These are phyloP conservation scores for Groenewaldozyma sp. DNA, from an alignment of 1,139 yeast species.

Conservation along the genomic window DNA sequence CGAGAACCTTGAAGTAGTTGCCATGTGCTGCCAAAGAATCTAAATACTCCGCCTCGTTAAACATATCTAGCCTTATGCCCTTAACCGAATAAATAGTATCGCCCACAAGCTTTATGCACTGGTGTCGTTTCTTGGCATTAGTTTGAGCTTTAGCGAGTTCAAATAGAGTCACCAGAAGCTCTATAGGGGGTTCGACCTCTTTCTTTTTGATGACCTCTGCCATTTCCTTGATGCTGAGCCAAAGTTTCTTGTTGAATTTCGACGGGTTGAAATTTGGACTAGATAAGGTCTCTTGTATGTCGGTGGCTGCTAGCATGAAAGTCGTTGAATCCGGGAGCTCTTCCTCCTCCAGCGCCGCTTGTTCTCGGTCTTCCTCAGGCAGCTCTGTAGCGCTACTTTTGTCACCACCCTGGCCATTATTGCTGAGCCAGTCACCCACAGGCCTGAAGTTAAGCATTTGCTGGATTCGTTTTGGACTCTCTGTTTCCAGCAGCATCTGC, in stretches of 20 bases:
- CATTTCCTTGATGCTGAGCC: slow-evolving; percentile 8
- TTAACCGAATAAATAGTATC: slow-evolving; percentile 25
- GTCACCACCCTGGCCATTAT: too few relatives aligned
- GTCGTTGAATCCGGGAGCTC: not conserved
- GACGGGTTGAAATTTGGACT: slow-evolving; percentile 3
- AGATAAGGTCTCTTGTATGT: not conserved
- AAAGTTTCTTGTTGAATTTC: slow-evolving; percentile 7
- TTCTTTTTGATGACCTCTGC: slow-evolving; percentile 8
- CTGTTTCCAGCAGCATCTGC: not conserved
- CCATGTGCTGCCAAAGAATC: slow-evolving; percentile 23
- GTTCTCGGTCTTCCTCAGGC: not conserved
- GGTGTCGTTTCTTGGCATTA: slow-evolving; percentile 10
- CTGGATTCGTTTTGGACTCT: not conserved
- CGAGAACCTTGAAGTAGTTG: slow-evolving; percentile 20
- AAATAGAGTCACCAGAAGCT: slow-evolving; percentile 21
- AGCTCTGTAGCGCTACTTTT: not conserved
- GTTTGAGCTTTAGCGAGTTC: slow-evolving; percentile 24
- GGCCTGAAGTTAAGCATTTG: not conserved
- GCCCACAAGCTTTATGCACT: slow-evolving; percentile 21
- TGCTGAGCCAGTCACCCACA: not conserved
- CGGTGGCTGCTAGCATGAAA: slow-evolving; percentile 2
- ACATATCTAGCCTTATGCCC: slow-evolving; percentile 28
- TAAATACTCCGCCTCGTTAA: slow-evolving; percentile 30
- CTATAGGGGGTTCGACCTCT: slow-evolving; percentile 17
- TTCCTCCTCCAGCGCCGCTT: not conserved